Percentiles rank a stretch among this genome's conserved stretches.
Evolutionary conservation across 2,329 filamentous ascomycete species (phyloP).

Genomic region (Colletotrichum cuscutae): DNA sequence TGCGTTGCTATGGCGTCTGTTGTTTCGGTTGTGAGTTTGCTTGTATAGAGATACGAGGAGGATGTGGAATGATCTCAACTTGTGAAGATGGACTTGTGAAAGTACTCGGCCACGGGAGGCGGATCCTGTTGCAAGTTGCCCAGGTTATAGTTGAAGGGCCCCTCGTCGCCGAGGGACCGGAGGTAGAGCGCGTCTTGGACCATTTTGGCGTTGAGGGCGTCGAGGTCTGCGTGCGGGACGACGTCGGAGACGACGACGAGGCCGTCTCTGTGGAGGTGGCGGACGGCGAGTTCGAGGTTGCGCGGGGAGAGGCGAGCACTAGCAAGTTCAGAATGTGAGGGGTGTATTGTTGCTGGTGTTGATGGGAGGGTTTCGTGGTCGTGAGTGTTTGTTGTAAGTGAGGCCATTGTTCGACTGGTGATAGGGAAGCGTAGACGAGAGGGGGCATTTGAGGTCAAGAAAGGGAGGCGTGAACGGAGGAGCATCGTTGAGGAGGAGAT

Average conservation of each 20-base stretch:
- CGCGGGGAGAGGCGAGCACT: slow-evolving; percentile 47
- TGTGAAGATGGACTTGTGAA: slow-evolving; percentile 61
- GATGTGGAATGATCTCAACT: slow-evolving; percentile 50
- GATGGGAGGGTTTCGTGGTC: background rate
- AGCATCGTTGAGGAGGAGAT: background rate
- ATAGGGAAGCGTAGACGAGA: background rate
- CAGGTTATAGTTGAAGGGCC: slow-evolving; percentile 71
- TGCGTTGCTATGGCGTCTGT: slow-evolving; percentile 65
- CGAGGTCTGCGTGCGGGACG: slow-evolving; percentile 60
- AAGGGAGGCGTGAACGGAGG: background rate
- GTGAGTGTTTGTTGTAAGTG: slow-evolving; percentile 9
- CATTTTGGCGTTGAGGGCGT: slow-evolving; percentile 69
- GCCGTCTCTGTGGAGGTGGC: slow-evolving; percentile 62
- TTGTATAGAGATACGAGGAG: background rate
- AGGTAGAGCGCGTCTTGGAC: slow-evolving; percentile 64
- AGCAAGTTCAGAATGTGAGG: slow-evolving; percentile 42
- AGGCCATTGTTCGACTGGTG: slow-evolving; percentile 6
- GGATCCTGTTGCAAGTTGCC: slow-evolving; percentile 72
- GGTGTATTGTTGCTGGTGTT: slow-evolving; percentile 41
- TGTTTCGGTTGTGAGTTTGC: background rate
- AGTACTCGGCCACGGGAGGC: slow-evolving; percentile 60
- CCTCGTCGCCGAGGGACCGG: slow-evolving; percentile 61
- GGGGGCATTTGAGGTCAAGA: background rate
- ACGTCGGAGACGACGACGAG: slow-evolving; percentile 66
- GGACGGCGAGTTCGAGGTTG: slow-evolving; percentile 66